A percentile compares a stretch with the other conserved stretches of the same genome.
Conservation (phyloP, 2,329 filamentous ascomycete species). For the Pezicula radicicola region DNA sequence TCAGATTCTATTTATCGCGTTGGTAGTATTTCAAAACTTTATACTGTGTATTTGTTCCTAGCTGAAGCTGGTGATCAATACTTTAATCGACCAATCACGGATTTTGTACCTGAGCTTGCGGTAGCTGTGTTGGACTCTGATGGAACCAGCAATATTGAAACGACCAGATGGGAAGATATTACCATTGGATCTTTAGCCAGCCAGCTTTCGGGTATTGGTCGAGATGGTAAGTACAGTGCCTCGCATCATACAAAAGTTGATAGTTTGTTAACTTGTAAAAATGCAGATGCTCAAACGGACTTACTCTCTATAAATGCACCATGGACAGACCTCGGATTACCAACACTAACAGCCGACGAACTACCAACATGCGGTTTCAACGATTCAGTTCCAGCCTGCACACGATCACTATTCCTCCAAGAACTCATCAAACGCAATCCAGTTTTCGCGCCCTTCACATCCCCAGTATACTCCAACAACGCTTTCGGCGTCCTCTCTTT, state of each 20-base stretch:
- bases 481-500: not conserved
- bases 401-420: not conserved
- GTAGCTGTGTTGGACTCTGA: not conserved
- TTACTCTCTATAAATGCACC: not conserved
- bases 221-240: not conserved
- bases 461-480: not conserved
- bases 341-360: not conserved
- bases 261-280: not conserved
- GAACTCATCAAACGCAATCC: not conserved
- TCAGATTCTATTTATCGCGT: constrained; percentile 31
- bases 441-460: not conserved
- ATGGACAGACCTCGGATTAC: not conserved
- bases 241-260: not conserved
- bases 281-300: not conserved
- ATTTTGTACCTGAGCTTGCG: constrained; percentile 40
- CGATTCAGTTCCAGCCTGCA: not conserved
- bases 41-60: constrained; percentile 38
- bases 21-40: constrained; percentile 42
- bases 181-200: not conserved
- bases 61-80: constrained; percentile 32
- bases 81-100: constrained; percentile 36
- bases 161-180: not conserved
- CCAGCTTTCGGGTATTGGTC: not conserved
- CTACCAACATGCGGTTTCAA: not conserved
- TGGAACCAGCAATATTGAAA: not conserved